Conservation (phyloP, 768 basidiomycete genomes). For the Trametes cubensis region DNA sequence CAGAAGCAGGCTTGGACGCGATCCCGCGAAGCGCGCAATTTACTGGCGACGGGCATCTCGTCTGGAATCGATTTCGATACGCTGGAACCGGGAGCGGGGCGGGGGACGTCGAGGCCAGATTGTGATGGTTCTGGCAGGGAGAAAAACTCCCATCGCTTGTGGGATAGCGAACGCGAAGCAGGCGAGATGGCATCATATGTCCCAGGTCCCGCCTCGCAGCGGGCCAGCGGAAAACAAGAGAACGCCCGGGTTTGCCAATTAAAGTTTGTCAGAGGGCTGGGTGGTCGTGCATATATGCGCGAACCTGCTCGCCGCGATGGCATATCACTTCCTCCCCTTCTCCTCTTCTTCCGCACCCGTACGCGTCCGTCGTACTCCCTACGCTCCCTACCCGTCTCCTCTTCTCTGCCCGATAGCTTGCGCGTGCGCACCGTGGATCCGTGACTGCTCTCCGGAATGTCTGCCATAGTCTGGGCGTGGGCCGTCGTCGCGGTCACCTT, state of each 20-base stretch:
- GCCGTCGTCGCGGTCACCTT: slow-evolving; percentile 14
- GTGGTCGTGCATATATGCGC: slow-evolving; percentile 5
- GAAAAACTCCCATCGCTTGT: slow-evolving; percentile 17
- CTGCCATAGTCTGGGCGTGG: slow-evolving; percentile 17
- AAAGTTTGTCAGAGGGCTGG: slow-evolving; percentile 19
- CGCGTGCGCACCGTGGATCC: slow-evolving; percentile 19
- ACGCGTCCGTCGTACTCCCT: slow-evolving; percentile 6
- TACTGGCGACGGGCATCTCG: not conserved
- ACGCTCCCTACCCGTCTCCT: slow-evolving; percentile 12
- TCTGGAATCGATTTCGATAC: not conserved
- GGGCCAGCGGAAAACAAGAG: slow-evolving; percentile 7
- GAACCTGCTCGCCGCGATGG: not conserved
- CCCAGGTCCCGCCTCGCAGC: slow-evolving; percentile 9
- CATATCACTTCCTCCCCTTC: not conserved
- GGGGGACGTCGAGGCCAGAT: slow-evolving; percentile 1
- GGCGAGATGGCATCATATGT: slow-evolving; percentile 20
- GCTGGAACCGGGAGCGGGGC: not conserved
- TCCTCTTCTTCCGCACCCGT: not conserved
- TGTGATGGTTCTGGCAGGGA: not conserved
- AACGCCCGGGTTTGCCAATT: slow-evolving; percentile 21
- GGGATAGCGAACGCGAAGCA: slow-evolving; percentile 12
- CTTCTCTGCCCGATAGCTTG: not conserved
- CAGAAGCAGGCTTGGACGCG: not conserved
- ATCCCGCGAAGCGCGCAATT: not conserved
- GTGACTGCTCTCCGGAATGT: slow-evolving; percentile 25